Evolutionary conservation across 192 early-diverging fungal genomes (phyloP).

Genomic region (Entomortierella lignicola): DNA sequence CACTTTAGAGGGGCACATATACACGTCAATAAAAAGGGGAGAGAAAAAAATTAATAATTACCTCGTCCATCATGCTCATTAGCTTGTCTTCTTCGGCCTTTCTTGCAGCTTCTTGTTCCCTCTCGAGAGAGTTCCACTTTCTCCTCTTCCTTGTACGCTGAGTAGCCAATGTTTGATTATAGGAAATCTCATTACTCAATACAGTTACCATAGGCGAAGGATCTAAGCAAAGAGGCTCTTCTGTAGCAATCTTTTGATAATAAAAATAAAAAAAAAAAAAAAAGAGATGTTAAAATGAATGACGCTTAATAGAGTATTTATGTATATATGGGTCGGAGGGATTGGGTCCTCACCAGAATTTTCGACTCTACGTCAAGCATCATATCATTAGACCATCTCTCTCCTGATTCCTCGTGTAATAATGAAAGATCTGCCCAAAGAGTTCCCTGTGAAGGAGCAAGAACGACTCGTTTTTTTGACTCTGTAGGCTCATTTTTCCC

Average conservation of each 20-base stretch:
- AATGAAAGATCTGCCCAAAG: slow-evolving; percentile 65
- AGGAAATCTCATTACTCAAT: slow-evolving; percentile 74
- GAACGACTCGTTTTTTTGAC: slow-evolving; percentile 53
- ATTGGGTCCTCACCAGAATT: slow-evolving; percentile 66
- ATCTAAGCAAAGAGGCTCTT: slow-evolving; percentile 75
- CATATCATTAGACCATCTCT: slow-evolving; percentile 62
- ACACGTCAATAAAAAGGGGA: too few relatives aligned
- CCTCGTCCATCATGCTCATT: slow-evolving; percentile 78
- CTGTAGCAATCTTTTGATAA: slow-evolving; percentile 67
- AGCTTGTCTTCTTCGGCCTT: slow-evolving; percentile 76
- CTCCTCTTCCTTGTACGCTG: slow-evolving; percentile 65
- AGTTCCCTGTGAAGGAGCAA: slow-evolving; percentile 63
- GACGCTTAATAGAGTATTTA: too few relatives aligned
- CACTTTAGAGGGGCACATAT: too few relatives aligned
- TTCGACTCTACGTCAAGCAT: slow-evolving; percentile 73
- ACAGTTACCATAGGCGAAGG: slow-evolving; percentile 77
- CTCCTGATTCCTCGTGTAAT: slow-evolving; percentile 57
- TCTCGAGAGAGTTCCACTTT: slow-evolving; percentile 79
- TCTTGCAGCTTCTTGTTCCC: slow-evolving; percentile 74
- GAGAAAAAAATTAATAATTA: too few relatives aligned
- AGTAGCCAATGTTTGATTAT: slow-evolving; percentile 60
- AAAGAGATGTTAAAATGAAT: not conserved
- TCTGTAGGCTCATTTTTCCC: slow-evolving; percentile 16
- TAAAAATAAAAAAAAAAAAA: not conserved
- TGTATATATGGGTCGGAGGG: not conserved